These are phyloP conservation scores for Pholiota molesta DNA, from an alignment of 768 basidiomycete species.

Conservation along the genomic window DNA sequence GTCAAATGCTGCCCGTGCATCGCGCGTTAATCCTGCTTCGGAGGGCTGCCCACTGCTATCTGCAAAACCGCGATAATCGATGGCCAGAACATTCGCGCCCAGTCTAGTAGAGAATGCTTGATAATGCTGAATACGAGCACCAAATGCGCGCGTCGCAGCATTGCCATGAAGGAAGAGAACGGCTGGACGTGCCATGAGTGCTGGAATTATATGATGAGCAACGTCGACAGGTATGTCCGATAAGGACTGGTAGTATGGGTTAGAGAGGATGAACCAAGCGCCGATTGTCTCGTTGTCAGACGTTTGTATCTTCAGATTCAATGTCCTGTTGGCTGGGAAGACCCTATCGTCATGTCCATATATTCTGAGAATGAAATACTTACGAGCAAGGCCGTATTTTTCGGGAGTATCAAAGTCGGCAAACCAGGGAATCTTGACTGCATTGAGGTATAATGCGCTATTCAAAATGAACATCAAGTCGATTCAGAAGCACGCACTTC, in stretches of 20 bases:
- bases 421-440: conserved; percentile 61
- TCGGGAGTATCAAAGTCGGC: conserved; percentile 72
- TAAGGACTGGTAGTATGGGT: conserved; percentile 59
- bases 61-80: conserved; percentile 93
- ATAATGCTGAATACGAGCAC: conserved; percentile 71
- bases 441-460: conserved; percentile 63
- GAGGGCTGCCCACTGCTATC: conserved; percentile 83
- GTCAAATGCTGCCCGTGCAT: conserved; percentile 81
- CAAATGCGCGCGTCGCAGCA: conserved; percentile 74
- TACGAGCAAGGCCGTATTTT: conserved; percentile 81
- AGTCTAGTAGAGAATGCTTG: conserved; percentile 65
- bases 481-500: neutral
- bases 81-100: conserved; percentile 74
- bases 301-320: conserved; percentile 71
- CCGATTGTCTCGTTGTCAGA: conserved; percentile 81
- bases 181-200: conserved; percentile 65
- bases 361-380: conserved; percentile 22
- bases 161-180: conserved; percentile 96
- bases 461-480: neutral
- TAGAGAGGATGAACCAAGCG: conserved; percentile 83
- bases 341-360: neutral
- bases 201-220: conserved; percentile 48
- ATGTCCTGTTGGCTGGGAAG: conserved; percentile 69
- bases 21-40: conserved; percentile 69
- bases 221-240: conserved; percentile 39